These are phyloP conservation scores for Fomitiporia mediterranea DNA, from an alignment of 1,284 basidiomycete species.

Conservation along the genomic window DNA sequence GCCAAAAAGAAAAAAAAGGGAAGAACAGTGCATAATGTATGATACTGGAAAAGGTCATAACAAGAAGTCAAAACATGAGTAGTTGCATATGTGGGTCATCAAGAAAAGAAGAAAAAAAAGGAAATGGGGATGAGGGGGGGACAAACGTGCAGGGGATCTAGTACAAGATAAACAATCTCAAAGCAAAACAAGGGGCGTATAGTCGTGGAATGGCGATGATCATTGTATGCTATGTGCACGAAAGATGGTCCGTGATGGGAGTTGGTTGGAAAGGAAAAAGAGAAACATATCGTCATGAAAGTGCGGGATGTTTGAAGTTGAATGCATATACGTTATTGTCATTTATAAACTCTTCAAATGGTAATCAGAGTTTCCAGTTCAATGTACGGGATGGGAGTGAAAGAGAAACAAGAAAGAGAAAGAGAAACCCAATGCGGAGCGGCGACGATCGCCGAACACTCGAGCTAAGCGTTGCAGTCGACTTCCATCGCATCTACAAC, in stretches of 20 bases:
- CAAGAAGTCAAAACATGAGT: too few species aligned
- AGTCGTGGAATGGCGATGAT: neutral
- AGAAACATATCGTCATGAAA: conserved; percentile 21
- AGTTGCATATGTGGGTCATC: too few species aligned
- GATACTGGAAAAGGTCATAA: too few species aligned
- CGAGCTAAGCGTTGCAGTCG: conserved; percentile 18
- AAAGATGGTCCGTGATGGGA: conserved; percentile 22
- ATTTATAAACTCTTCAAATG: conserved; percentile 14
- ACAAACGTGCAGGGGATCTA: neutral
- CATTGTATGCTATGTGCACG: neutral
- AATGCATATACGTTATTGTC: conserved; percentile 7
- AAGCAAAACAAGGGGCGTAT: conserved; percentile 17
- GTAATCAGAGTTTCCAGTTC: conserved; percentile 21
- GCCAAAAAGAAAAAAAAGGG: neutral
- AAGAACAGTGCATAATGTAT: too few species aligned
- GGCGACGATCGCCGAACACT: neutral
- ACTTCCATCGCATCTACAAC: conserved; percentile 8
- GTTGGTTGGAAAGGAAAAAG: conserved; percentile 22
- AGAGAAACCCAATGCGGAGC: neutral
- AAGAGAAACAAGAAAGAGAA: conserved; percentile 17
- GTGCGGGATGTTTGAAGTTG: conserved; percentile 9
- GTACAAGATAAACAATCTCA: neutral
- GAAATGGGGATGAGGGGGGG: neutral
- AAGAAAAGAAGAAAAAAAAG: neutral
- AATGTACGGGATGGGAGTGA: conserved; percentile 19